phyloP scores from a whole-genome alignment of 805 yeast genomes.

The Helenozyma rhizophorensis region DNA sequence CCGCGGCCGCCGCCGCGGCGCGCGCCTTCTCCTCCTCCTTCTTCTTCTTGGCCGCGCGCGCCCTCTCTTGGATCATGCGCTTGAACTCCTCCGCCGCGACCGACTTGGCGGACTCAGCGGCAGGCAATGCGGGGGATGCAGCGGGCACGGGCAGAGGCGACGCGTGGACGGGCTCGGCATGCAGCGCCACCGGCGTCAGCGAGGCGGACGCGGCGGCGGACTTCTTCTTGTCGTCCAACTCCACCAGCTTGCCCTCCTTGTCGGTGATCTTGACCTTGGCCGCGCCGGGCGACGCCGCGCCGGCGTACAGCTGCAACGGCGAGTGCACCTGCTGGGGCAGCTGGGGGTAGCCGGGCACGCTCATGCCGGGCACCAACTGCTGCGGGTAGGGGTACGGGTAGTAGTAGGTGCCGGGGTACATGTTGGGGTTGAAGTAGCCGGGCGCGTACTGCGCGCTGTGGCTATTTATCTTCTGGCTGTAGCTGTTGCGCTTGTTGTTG shows the following conservation, averaged over 20 bases:
- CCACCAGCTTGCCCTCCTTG: constrained; percentile 39
- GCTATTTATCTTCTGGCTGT: constrained; percentile 6
- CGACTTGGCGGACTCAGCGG: constrained; percentile 9
- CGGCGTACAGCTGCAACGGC: constrained; percentile 8
- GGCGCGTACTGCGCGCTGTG: constrained; percentile 15
- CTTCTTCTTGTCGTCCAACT: constrained; percentile 37
- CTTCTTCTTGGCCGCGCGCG: constrained; percentile 16
- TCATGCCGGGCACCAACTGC: constrained; percentile 14
- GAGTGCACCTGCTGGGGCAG: constrained; percentile 15
- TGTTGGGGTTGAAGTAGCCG: constrained; percentile 10
- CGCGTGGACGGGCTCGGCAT: constrained; percentile 30
- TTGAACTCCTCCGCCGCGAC: constrained; percentile 34
- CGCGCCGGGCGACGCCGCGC: constrained; percentile 12
- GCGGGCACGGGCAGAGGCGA: constrained; percentile 5
- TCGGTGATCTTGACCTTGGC: constrained; percentile 43
- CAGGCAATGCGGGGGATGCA: constrained; percentile 11
- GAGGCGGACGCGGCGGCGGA: constrained; percentile 19
- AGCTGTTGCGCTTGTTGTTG: constrained; percentile 12
- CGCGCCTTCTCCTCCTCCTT: constrained; percentile 11
- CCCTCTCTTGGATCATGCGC: constrained; percentile 31
- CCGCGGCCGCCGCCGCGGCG: constrained; percentile 2
- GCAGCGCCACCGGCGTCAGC: constrained; percentile 23
- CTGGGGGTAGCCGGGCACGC: constrained; percentile 13
- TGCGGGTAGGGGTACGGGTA: constrained; percentile 11
- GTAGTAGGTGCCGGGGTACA: constrained; percentile 13